Evolutionary conservation across 2,329 filamentous ascomycete species (phyloP).

Genomic region (Xylaria sp.): DNA sequence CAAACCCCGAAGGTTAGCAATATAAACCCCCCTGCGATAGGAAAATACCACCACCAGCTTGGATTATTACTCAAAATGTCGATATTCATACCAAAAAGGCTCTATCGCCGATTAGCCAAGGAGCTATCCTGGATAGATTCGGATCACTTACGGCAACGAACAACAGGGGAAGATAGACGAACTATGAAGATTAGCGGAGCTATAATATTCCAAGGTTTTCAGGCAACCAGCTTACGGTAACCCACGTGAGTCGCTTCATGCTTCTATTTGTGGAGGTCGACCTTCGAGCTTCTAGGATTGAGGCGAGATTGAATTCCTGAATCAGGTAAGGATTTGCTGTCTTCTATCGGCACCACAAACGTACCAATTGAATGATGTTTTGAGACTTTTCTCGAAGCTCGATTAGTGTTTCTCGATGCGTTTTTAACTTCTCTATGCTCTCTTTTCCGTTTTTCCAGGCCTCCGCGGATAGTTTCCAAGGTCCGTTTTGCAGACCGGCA

Average conservation of each 20-base stretch:
- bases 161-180: conserved; percentile 8
- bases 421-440: too few species aligned
- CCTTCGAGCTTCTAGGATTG: conserved; percentile 10
- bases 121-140: not conserved
- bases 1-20: conserved; percentile 11
- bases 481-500: not conserved
- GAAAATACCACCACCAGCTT: conserved; percentile 20
- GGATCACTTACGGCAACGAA: conserved; percentile 15
- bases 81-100: conserved; percentile 23
- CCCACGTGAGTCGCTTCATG: conserved; percentile 21
- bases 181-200: not conserved
- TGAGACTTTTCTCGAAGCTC: conserved; percentile 11
- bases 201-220: not conserved
- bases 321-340: not conserved
- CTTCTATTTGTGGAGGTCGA: conserved; percentile 18
- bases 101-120: conserved; percentile 4
- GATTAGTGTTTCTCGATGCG: not conserved
- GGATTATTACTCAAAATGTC: conserved; percentile 1
- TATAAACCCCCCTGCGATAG: not conserved
- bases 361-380: conserved; percentile 15
- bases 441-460: not conserved
- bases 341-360: not conserved
- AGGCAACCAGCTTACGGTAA: not conserved
- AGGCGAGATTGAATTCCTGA: conserved; percentile 20
- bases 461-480: not conserved